Evolutionary conservation across 306 rosid genomes (phyloP).

Genomic region (Prunus mongolica): DNA sequence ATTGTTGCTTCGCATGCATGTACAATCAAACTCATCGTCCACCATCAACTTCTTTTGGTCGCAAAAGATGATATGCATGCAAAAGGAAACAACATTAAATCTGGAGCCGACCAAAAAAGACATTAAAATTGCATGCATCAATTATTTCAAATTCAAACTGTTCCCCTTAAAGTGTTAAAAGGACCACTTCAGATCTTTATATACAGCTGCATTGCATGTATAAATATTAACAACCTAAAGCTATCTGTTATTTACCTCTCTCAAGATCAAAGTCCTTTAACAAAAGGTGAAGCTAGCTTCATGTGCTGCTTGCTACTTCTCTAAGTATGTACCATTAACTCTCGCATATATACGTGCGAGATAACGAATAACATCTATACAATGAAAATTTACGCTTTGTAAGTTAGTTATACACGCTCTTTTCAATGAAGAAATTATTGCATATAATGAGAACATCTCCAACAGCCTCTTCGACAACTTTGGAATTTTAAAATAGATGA

Average conservation of each 20-base stretch:
- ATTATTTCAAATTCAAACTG: not conserved
- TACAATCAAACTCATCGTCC: constrained; percentile 20
- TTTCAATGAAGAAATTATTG: too few relatives aligned
- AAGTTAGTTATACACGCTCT: too few relatives aligned
- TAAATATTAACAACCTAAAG: not conserved
- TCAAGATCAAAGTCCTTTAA: not conserved
- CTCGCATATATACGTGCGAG: too few relatives aligned
- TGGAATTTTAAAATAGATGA: too few relatives aligned
- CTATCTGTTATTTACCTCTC: not conserved
- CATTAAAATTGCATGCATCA: constrained; percentile 2
- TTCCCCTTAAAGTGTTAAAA: not conserved
- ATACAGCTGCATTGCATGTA: not conserved
- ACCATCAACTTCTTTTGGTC: not conserved
- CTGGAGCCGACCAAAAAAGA: not conserved
- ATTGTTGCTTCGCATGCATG: constrained; percentile 11
- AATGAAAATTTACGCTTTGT: too few relatives aligned
- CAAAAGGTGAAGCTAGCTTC: not conserved
- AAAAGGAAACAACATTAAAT: constrained; percentile 11
- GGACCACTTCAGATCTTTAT: constrained; percentile 5
- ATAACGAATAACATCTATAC: too few relatives aligned
- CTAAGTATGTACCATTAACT: too few relatives aligned
- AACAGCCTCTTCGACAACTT: too few relatives aligned
- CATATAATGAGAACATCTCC: too few relatives aligned
- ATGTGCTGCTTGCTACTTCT: too few relatives aligned
- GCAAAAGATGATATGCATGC: not conserved